Conservation (phyloP, 495 filamentous ascomycete species). For the Oidiodendron maius region DNA sequence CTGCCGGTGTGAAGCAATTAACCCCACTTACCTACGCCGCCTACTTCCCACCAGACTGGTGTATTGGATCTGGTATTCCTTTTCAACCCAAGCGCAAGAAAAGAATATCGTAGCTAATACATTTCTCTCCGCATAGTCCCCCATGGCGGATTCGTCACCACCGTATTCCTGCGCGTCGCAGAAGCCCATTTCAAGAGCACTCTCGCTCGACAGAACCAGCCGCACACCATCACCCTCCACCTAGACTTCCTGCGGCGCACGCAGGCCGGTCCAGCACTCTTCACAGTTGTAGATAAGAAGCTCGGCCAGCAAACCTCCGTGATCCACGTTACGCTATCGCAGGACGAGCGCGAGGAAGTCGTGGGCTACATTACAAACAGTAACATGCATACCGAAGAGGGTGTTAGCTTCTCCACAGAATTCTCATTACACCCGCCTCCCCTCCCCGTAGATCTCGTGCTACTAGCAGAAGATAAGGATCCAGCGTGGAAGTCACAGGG, state of each 20-base stretch:
- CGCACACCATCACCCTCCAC: constrained; percentile 60
- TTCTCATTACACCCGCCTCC: constrained; percentile 45
- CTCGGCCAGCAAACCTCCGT: constrained; percentile 63
- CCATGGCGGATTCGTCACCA: constrained; percentile 74
- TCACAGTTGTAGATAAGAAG: constrained; percentile 68
- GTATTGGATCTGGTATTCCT: constrained; percentile 58
- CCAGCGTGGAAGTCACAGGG: constrained; percentile 32
- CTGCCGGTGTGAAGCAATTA: constrained; percentile 47
- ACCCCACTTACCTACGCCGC: constrained; percentile 56
- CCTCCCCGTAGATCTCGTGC: constrained; percentile 34
- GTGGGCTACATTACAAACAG: constrained; percentile 65
- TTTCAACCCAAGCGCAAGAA: not conserved
- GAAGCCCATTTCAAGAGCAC: constrained; percentile 58
- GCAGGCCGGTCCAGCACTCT: constrained; percentile 50
- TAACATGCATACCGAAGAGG: constrained; percentile 51
- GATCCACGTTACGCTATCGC: constrained; percentile 60
- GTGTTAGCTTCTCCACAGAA: constrained; percentile 47
- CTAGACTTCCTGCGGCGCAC: constrained; percentile 70
- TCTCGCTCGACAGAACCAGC: constrained; percentile 53
- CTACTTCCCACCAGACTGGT: constrained; percentile 56
- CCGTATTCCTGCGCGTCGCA: constrained; percentile 53
- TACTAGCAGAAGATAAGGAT: constrained; percentile 34
- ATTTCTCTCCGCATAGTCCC: too few species aligned
- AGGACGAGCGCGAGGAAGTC: constrained; percentile 50
- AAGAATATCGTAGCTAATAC: not conserved